Conservation (phyloP, 1,284 basidiomycete genomes). For the Marasmius fiardii region DNA sequence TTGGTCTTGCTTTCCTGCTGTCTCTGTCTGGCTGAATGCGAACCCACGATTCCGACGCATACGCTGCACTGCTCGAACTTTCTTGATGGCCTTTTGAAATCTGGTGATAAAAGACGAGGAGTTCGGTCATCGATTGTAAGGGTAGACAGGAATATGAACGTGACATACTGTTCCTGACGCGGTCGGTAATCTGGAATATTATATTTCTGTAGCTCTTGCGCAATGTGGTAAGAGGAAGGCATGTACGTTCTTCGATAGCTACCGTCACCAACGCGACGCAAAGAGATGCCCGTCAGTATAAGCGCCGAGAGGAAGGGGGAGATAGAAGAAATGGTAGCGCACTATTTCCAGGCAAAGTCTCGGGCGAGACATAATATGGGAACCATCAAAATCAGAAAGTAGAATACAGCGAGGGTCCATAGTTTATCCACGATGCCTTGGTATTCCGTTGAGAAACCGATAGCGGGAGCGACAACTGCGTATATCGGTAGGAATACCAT, state of each 20-base stretch:
- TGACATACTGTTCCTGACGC: conserved; percentile 88
- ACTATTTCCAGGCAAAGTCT: conserved; percentile 98
- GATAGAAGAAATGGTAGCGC: conserved; percentile 24
- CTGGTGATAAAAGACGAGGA: conserved; percentile 33
- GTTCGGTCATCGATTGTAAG: conserved; percentile 3
- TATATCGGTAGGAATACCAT: conserved; percentile 94
- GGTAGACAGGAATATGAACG: conserved; percentile 4
- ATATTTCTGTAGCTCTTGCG: conserved; percentile 96
- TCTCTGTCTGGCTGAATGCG: conserved; percentile 95
- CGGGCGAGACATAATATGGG: conserved; percentile 87
- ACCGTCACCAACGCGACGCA: conserved; percentile 9
- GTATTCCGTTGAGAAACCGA: conserved; percentile 92
- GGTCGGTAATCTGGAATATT: conserved; percentile 97
- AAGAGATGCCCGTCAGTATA: neutral
- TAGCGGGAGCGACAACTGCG: conserved; percentile 82
- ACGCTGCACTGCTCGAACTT: conserved; percentile 92
- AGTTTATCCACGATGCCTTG: conserved; percentile 82
- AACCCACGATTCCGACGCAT: conserved; percentile 94
- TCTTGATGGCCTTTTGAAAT: conserved; percentile 98
- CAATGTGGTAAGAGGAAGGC: conserved; percentile 93
- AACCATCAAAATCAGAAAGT: conserved; percentile 86
- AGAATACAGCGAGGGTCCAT: conserved; percentile 87
- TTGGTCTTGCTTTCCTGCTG: conserved; percentile 79
- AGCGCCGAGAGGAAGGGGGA: neutral
- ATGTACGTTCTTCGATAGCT: conserved; percentile 90